Percentiles rank a stretch among this genome's conserved stretches.
phyloP scores from a whole-genome alignment of 352 stramenopile species.

The Globisporangium alternatum region DNA sequence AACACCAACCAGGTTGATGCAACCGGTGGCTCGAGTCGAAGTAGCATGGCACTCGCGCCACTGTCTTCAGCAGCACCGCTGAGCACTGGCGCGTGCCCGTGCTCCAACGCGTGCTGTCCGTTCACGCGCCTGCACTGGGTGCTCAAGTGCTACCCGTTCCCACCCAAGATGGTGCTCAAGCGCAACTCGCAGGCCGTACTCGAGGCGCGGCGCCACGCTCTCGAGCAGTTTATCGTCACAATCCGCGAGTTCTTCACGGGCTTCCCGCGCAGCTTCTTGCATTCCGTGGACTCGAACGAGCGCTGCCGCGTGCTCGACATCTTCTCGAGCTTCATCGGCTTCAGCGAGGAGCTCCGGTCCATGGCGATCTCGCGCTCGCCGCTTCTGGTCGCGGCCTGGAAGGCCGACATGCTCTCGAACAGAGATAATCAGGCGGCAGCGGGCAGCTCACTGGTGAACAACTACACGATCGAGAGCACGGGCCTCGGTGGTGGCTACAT shows the following conservation, averaged over 20 bases:
- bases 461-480: background rate
- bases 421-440: background rate
- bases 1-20: background rate
- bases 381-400: slow-evolving; percentile 20
- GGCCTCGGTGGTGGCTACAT: background rate
- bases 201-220: slow-evolving; percentile 35
- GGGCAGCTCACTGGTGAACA: slow-evolving; percentile 2
- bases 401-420: slow-evolving; percentile 16
- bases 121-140: slow-evolving; percentile 47
- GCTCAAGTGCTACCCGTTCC: slow-evolving; percentile 53
- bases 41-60: background rate
- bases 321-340: slow-evolving; percentile 43
- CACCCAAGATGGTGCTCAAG: slow-evolving; percentile 49
- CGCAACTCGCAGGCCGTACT: slow-evolving; percentile 30
- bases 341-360: slow-evolving; percentile 28
- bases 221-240: slow-evolving; percentile 52
- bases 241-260: slow-evolving; percentile 48
- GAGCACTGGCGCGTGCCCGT: slow-evolving; percentile 27
- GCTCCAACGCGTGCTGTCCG: slow-evolving; percentile 45
- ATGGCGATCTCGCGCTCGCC: slow-evolving; percentile 20
- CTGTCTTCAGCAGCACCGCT: slow-evolving; percentile 12
- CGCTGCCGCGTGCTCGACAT: slow-evolving; percentile 43
- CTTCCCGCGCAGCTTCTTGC: slow-evolving; percentile 45
- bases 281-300: slow-evolving; percentile 33
- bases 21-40: background rate